phyloP scores from a whole-genome alignment of 2,329 filamentous ascomycete species.

The Dactylella cylindrospora region DNA sequence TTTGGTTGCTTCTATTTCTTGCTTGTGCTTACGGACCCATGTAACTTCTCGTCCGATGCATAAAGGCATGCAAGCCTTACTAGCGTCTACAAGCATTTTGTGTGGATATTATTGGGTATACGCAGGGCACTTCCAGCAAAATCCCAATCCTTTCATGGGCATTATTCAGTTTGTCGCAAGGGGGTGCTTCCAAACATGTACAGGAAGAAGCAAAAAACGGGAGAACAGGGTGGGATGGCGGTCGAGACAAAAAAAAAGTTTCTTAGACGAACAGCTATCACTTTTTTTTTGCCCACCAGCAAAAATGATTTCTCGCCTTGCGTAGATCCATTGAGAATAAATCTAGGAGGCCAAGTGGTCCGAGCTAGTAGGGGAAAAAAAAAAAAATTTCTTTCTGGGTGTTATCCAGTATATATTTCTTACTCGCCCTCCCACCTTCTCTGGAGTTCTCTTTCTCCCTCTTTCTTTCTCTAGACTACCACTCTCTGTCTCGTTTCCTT shows the following conservation, averaged over 20 bases:
- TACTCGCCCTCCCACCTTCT: conserved; percentile 35
- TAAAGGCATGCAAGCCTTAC: conserved; percentile 40
- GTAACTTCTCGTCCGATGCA: conserved; percentile 42
- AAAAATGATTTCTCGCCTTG: no score
- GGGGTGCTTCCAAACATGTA: conserved; percentile 20
- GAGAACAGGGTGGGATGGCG: conserved; percentile 21
- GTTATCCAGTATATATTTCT: conserved; percentile 39
- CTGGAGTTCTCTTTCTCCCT: conserved; percentile 12
- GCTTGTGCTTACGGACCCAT: conserved; percentile 19
- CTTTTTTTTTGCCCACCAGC: conserved; percentile 25
- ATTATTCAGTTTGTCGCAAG: conserved; percentile 40
- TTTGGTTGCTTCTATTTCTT: conserved; percentile 42
- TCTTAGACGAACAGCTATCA: conserved; percentile 26
- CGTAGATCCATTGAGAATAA: no score
- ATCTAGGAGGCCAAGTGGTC: no score
- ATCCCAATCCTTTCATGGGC: conserved; percentile 38
- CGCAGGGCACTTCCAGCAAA: conserved; percentile 13
- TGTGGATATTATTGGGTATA: conserved; percentile 29
- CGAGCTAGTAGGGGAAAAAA: conserved; percentile 11
- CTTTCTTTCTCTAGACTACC: conserved; percentile 12
- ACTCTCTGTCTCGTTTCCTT: conserved; percentile 31
- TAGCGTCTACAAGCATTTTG: conserved; percentile 23
- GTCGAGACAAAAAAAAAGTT: conserved; percentile 35
- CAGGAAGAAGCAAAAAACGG: conserved; percentile 37
- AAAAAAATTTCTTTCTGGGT: neutral